phyloP scores from a whole-genome alignment of 495 filamentous ascomycete species.

The Penicillium lividum region DNA sequence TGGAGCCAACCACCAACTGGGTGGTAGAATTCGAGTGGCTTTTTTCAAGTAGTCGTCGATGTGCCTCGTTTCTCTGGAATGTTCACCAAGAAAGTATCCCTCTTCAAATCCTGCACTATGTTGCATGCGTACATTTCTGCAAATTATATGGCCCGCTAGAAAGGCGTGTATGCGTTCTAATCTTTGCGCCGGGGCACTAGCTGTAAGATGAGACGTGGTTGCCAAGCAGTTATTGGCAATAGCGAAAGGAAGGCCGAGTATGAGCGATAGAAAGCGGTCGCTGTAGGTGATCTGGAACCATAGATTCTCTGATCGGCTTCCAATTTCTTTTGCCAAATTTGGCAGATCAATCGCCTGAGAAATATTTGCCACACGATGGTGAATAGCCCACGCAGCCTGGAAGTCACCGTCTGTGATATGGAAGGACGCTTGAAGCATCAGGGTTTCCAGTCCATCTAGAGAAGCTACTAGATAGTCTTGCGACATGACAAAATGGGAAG shows the following conservation, averaged over 20 bases:
- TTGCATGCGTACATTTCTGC: constrained; percentile 48
- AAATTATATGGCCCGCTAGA: constrained; percentile 34
- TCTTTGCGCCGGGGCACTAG: constrained; percentile 28
- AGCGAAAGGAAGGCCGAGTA: constrained; percentile 48
- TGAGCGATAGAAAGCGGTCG: constrained; percentile 47
- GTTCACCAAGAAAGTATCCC: constrained; percentile 26
- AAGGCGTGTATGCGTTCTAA: constrained; percentile 36
- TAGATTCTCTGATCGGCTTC: constrained; percentile 27
- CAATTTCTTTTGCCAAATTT: constrained; percentile 1
- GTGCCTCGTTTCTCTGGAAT: constrained; percentile 36
- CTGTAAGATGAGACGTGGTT: constrained; percentile 24
- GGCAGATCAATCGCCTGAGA: constrained; percentile 40
- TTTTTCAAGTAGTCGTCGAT: constrained; percentile 45
- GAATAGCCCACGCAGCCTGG: constrained; percentile 43
- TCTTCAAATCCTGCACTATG: constrained; percentile 23
- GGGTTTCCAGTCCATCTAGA: constrained; percentile 51
- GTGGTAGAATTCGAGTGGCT: constrained; percentile 34
- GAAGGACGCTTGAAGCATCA: constrained; percentile 44
- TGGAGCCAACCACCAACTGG: constrained; percentile 39
- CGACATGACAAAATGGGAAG: constrained; percentile 44
- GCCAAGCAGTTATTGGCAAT: constrained; percentile 32
- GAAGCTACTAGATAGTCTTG: constrained; percentile 53
- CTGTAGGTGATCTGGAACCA: constrained; percentile 45
- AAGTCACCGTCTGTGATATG: constrained; percentile 45
- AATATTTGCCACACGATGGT: constrained; percentile 43